Evolutionary conservation across 257 asterid species (phyloP).

Genomic region (Coffea canephora): DNA sequence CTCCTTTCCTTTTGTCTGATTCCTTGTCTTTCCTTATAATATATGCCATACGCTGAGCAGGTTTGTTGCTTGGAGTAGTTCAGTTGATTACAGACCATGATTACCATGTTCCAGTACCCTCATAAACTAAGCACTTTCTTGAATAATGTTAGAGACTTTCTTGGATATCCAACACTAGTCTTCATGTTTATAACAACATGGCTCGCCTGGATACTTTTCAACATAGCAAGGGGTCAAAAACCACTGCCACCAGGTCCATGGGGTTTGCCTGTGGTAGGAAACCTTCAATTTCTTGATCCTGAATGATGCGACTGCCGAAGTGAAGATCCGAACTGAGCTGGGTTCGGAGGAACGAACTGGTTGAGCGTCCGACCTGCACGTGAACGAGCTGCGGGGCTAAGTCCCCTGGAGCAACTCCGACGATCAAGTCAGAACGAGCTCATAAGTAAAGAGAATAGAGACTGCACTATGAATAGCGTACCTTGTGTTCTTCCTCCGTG

Average conservation of each 20-base stretch:
- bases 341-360: too few relatives aligned
- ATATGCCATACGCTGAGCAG: neutral
- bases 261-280: conserved; percentile 42
- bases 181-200: conserved; percentile 8
- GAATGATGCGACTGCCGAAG: too few relatives aligned
- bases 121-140: neutral
- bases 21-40: neutral
- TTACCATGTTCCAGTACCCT: neutral
- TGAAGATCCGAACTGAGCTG: too few relatives aligned
- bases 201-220: conserved; percentile 6
- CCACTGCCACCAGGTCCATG: conserved; percentile 42
- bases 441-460: too few relatives aligned
- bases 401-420: too few relatives aligned
- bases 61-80: neutral
- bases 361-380: too few relatives aligned
- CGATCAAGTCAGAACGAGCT: too few relatives aligned
- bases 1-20: neutral
- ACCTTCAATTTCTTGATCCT: conserved; percentile 35
- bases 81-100: neutral
- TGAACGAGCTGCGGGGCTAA: too few relatives aligned
- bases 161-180: conserved; percentile 3
- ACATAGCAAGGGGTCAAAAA: neutral
- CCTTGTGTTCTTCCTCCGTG: too few relatives aligned
- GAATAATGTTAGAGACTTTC: neutral
- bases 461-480: too few relatives aligned